These are phyloP conservation scores for Phylloporus arenicola DNA, from an alignment of 768 basidiomycete genomes.

Conservation along the genomic window DNA sequence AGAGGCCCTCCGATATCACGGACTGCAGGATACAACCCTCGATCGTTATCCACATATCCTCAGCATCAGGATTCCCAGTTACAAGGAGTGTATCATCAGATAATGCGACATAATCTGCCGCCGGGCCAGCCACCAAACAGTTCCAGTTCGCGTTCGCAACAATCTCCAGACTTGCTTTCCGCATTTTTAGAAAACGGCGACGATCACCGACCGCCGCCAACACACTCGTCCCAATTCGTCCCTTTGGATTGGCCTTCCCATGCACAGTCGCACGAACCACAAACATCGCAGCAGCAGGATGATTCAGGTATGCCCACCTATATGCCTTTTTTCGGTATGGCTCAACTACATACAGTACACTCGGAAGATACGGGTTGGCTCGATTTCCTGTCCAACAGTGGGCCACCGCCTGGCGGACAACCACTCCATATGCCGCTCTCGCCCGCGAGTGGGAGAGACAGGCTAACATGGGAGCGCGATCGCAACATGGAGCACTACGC, in stretches of 20 bases:
- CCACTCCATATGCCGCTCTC: constrained; percentile 29
- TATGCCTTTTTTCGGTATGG: not conserved
- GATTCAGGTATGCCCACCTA: constrained; percentile 16
- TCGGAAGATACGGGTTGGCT: constrained; percentile 31
- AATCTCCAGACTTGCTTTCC: constrained; percentile 26
- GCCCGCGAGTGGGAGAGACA: constrained; percentile 20
- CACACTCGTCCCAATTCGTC: constrained; percentile 20
- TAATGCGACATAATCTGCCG: constrained; percentile 26
- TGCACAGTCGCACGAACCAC: constrained; percentile 20
- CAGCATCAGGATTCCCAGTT: constrained; percentile 28
- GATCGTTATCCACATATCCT: constrained; percentile 21
- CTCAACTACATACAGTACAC: constrained; percentile 15
- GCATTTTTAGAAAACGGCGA: constrained; percentile 27
- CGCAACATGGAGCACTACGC: constrained; percentile 26
- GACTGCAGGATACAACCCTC: constrained; percentile 21
- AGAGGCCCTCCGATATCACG: constrained; percentile 21
- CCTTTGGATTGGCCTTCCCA: constrained; percentile 34
- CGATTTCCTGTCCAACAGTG: constrained; percentile 28
- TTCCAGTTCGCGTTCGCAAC: constrained; percentile 19
- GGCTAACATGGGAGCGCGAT: constrained; percentile 30
- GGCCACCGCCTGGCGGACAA: constrained; percentile 21
- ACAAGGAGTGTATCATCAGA: constrained; percentile 29
- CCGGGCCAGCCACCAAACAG: constrained; percentile 14
- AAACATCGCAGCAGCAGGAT: constrained; percentile 18
- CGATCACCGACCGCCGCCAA: constrained; percentile 20